Conservation (phyloP, 176 grass and related monocot species). For the Oryza brachyantha region DNA sequence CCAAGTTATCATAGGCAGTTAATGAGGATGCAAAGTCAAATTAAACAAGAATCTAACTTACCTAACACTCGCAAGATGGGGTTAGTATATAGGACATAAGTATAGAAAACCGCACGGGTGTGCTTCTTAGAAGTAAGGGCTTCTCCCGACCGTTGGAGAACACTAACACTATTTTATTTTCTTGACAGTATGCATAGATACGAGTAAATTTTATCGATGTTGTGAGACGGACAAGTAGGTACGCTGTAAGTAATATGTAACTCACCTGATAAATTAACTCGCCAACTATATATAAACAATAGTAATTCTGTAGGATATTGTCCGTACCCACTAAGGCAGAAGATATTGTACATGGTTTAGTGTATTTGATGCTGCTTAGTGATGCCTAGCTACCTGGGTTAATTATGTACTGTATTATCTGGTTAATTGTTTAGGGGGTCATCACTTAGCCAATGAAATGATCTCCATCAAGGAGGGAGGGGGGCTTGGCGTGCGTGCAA, state of each 20-base stretch:
- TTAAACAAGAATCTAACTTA: not conserved
- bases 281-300: not conserved
- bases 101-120: not conserved
- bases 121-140: constrained; percentile 27
- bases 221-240: not conserved
- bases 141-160: constrained; percentile 15
- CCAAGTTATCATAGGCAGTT: not conserved
- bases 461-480: constrained; percentile 14
- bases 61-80: not conserved
- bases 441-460: constrained; percentile 5
- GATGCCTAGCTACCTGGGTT: not conserved
- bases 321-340: not conserved
- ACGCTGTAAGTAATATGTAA: fast-evolving
- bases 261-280: not conserved
- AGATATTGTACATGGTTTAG: constrained; percentile 2
- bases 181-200: not conserved
- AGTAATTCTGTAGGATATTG: not conserved
- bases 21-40: constrained; percentile 9
- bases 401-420: not conserved
- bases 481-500: not conserved
- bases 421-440: not conserved
- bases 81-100: not conserved
- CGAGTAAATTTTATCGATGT: not conserved
- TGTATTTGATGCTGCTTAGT: not conserved
- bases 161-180: not conserved